phyloP scores from a whole-genome alignment of 2,329 filamentous ascomycete genomes.

The Lomentospora prolificans region DNA sequence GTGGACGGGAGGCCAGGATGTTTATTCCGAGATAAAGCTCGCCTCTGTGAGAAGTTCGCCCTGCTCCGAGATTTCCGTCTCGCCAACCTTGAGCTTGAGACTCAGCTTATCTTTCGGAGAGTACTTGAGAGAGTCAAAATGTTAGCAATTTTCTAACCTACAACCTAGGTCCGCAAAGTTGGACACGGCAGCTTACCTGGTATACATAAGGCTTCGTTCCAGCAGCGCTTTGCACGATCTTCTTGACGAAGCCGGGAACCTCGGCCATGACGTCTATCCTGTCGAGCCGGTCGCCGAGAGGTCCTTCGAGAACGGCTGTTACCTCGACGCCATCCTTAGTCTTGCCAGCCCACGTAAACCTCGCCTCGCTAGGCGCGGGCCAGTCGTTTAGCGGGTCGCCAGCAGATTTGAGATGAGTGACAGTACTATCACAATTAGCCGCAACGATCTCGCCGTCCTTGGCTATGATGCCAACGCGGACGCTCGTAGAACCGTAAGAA shows the following conservation, averaged over 20 bases:
- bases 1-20: too few species aligned
- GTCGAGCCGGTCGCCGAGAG: conserved; percentile 62
- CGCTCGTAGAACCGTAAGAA: conserved; percentile 78
- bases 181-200: conserved; percentile 49
- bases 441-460: conserved; percentile 73
- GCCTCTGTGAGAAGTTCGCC: conserved; percentile 79
- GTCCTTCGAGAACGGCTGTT: conserved; percentile 58
- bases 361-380: conserved; percentile 72
- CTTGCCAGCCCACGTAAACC: conserved; percentile 69
- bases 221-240: conserved; percentile 75
- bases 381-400: conserved; percentile 73
- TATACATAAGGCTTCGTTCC: conserved; percentile 98
- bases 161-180: background rate
- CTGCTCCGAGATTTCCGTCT: conserved; percentile 66
- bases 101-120: conserved; percentile 51
- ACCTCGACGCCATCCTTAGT: conserved; percentile 66
- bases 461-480: conserved; percentile 73
- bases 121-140: conserved; percentile 43
- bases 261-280: conserved; percentile 90
- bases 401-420: conserved; percentile 58
- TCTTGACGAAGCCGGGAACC: conserved; percentile 91
- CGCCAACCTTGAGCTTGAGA: conserved; percentile 78
- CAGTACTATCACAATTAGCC: conserved; percentile 56
- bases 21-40: conserved; percentile 76
- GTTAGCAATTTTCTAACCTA: conserved; percentile 14